Evolutionary conservation across 2,329 filamentous ascomycete species (phyloP), one percentile per base, ranked within the genome.

Genomic region (Talaromyces verruculosus): DNA sequence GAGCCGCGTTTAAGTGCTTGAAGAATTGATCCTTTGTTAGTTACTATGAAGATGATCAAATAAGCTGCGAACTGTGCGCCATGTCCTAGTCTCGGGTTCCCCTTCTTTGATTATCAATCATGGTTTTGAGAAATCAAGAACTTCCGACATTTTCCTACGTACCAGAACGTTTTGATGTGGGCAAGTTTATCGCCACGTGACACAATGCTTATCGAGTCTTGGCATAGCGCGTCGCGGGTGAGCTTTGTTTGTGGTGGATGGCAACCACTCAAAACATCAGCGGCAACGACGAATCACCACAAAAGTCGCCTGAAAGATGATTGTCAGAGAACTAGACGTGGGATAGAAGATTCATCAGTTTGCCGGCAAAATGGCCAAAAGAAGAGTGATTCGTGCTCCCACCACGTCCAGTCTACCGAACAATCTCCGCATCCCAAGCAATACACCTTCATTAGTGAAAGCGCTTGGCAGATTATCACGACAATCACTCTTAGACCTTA

Each of bases 381-480:
- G 69, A 39, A 77, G 74, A 65, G 60, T 71, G 28, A 69, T 79
- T 28, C 78, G 78, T 64, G 82, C 91, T 43, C 91, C 91, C 19
- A 91, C 90, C 57, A 88, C 87, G 61, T 87, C 88, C 65, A 88
- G 89, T 70, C 85, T 95, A 60, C 85, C 89, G n/a, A 89, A 91
- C 61, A 84, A 86, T 33, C 83, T 92, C 69, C 88, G 88, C 71
- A 84, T 94, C 72, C 85, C 88, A 65, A 82, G 89, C 8, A 82
- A 85, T 66, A 90, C 89, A 73, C 81, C 85, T 55, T 82, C 87
- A 35, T 85, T 92, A 59, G 76, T 85, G 69, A 92, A 90, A 76
- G 83, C 85, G 47, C 83, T 96, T 59, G 84, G 82, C 67, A 89
- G 88, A 64, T 84, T 96, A 19, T 90, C 91, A 1, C 88, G 92